Conservation (phyloP, 148 eudicot genomes). For the Persicaria tinctoria region DNA sequence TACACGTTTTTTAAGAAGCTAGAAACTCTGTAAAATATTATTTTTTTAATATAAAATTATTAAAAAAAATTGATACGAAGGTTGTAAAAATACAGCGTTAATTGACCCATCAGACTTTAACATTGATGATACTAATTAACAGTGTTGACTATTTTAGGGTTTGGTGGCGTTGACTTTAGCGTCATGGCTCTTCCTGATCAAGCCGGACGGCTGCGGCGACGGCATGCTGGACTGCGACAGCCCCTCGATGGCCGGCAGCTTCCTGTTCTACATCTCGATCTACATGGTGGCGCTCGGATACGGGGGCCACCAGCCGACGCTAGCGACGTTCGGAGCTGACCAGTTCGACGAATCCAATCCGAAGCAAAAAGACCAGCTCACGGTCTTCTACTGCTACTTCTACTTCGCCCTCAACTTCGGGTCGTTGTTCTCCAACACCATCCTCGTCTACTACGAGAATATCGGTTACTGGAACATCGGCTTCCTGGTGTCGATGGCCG, state of each 20-base stretch:
- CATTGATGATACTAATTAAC: background rate
- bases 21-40: no score
- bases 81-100: background rate
- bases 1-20: no score
- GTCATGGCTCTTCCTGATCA: conserved; percentile 60
- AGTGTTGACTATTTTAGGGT: conserved; percentile 34
- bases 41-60: no score
- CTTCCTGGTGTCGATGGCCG: conserved; percentile 49
- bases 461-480: conserved; percentile 74
- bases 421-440: conserved; percentile 76
- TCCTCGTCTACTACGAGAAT: conserved; percentile 78
- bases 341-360: conserved; percentile 56
- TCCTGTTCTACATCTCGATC: conserved; percentile 57
- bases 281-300: conserved; percentile 90
- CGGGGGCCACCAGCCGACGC: conserved; percentile 91
- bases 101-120: background rate
- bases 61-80: no score
- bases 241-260: conserved; percentile 23
- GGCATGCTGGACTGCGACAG: conserved; percentile 38
- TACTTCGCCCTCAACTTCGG: conserved; percentile 85
- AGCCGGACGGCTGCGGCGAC: conserved; percentile 73
- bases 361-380: conserved; percentile 28
- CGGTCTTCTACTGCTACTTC: conserved; percentile 67
- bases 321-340: conserved; percentile 92
- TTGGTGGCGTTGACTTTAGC: conserved; percentile 46